A percentile compares a stretch with the other conserved stretches of the same genome.
Conservation (phyloP, 1,284 basidiomycete species). For the Ustilago crameri region DNA sequence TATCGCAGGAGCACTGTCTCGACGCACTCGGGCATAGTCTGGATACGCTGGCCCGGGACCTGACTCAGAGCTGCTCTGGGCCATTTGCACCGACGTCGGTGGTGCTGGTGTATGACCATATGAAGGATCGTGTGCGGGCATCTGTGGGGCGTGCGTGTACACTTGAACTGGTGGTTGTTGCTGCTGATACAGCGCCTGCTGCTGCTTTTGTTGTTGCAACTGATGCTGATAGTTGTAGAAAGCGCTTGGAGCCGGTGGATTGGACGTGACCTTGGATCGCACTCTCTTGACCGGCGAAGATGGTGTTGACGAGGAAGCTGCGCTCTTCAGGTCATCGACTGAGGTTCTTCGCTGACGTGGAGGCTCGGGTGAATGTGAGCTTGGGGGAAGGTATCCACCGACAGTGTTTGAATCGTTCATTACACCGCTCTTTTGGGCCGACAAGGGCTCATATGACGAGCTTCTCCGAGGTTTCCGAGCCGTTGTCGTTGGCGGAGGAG, state of each 20-base stretch:
- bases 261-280: conserved; percentile 42
- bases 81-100: conserved; percentile 24
- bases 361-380: conserved; percentile 55
- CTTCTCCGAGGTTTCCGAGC: conserved; percentile 41
- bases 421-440: conserved; percentile 14
- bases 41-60: conserved; percentile 4
- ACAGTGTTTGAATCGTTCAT: conserved; percentile 40
- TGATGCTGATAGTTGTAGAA: conserved; percentile 52
- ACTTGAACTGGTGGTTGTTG: conserved; percentile 5
- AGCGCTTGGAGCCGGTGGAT: conserved; percentile 41
- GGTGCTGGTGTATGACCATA: conserved; percentile 8
- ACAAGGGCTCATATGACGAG: conserved; percentile 44
- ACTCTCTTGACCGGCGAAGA: conserved; percentile 25
- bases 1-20: conserved; percentile 28
- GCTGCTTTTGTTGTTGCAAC: conserved; percentile 39
- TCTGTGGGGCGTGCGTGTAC: conserved; percentile 11
- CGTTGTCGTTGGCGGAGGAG: conserved; percentile 42
- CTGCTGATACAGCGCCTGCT: conserved; percentile 16
- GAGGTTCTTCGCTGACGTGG: conserved; percentile 24
- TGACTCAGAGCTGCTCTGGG: conserved; percentile 26
- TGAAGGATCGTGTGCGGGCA: conserved; percentile 3
- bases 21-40: conserved; percentile 20
- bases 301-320: conserved; percentile 17
- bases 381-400: conserved; percentile 53
- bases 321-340: conserved; percentile 23